These are phyloP conservation scores for Manihot esculenta DNA, from an alignment of 441 rosid species.

Conservation along the genomic window DNA sequence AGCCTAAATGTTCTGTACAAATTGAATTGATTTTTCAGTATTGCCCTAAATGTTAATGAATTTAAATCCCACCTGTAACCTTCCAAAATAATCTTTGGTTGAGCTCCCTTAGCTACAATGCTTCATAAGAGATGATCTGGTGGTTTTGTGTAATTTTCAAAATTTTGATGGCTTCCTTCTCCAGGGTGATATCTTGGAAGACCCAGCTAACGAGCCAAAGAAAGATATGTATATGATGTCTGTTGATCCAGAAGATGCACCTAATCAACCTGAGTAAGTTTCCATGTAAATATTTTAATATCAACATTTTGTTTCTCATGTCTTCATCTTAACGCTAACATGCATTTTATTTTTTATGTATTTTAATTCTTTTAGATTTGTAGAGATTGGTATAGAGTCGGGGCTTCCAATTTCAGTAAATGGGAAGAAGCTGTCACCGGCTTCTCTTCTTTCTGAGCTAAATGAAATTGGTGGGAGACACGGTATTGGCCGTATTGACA, in stretches of 20 bases:
- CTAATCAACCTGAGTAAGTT: slow-evolving; percentile 70
- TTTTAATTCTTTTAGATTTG: slow-evolving; percentile 47
- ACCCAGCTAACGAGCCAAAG: slow-evolving; percentile 87
- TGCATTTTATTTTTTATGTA: slow-evolving; percentile 1
- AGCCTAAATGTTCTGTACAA: not conserved
- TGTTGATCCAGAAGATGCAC: slow-evolving; percentile 85
- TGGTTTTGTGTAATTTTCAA: not conserved
- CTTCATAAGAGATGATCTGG: not conserved
- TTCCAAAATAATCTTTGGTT: not conserved
- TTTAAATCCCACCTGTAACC: not conserved
- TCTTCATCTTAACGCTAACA: not conserved
- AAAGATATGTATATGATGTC: slow-evolving; percentile 95
- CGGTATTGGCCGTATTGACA: slow-evolving; percentile 82
- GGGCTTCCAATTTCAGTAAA: slow-evolving; percentile 83
- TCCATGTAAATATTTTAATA: slow-evolving; percentile 6
- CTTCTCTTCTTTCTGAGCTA: slow-evolving; percentile 68
- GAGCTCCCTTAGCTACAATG: slow-evolving; percentile 3
- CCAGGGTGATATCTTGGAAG: slow-evolving; percentile 89
- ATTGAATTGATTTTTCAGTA: not conserved
- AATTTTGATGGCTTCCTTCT: slow-evolving; percentile 3
- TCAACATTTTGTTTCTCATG: not conserved
- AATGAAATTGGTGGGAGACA: slow-evolving; percentile 83
- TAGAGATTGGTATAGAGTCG: slow-evolving; percentile 65
- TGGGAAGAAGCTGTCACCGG: slow-evolving; percentile 73
- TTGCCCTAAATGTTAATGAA: not conserved